phyloP scores from a whole-genome alignment of 73 alveolate species.

The Tetrahymena borealis region DNA sequence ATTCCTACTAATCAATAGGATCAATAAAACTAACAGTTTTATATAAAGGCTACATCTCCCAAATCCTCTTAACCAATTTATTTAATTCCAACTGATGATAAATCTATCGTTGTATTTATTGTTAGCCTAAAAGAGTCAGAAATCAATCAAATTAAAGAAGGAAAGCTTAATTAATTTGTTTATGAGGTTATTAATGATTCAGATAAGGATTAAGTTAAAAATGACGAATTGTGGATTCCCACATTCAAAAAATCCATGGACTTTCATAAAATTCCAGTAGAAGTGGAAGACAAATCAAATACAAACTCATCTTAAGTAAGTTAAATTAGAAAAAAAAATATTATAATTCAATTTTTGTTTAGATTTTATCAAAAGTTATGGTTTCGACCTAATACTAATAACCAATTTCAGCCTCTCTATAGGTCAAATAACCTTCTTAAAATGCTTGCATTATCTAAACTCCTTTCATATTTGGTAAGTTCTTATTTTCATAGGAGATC shows the following conservation, averaged over 20 bases:
- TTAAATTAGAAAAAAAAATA: neutral
- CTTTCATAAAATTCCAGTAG: neutral
- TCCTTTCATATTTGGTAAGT: neutral
- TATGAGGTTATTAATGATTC: neutral
- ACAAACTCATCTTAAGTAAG: neutral
- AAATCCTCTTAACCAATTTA: neutral
- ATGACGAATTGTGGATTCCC: neutral
- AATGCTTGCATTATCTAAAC: neutral
- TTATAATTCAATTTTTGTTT: neutral
- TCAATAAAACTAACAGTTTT: neutral
- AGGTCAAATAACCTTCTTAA: neutral
- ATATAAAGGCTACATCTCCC: neutral
- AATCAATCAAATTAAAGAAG: neutral
- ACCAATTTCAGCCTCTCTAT: neutral
- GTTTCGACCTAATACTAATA: neutral
- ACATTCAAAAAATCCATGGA: neutral
- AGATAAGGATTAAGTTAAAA: neutral
- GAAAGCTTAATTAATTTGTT: neutral
- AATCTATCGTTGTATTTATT: neutral
- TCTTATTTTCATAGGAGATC: neutral
- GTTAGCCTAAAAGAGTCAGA: neutral
- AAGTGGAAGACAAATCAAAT: neutral
- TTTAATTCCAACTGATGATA: neutral
- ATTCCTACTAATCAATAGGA: neutral
- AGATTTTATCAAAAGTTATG: neutral